Conservation (phyloP, 306 rosid genomes). For the Rubus parviflorus region DNA sequence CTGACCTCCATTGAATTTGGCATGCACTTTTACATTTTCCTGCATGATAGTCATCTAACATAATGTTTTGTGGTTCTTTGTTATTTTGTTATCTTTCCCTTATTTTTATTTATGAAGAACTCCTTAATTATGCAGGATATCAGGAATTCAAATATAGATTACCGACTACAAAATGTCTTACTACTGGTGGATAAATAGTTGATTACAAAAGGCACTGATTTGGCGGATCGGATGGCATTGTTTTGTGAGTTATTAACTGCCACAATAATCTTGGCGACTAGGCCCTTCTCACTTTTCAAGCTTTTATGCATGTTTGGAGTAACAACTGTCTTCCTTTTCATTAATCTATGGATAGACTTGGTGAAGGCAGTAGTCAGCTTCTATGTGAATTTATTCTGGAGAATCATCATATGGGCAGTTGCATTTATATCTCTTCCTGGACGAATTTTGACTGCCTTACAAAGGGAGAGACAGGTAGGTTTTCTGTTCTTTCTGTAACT, state of each 20-base stretch:
- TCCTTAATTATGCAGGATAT: conserved; percentile 38
- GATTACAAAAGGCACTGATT: conserved; percentile 28
- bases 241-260: conserved; percentile 41
- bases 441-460: conserved; percentile 51
- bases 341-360: conserved; percentile 60
- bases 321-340: conserved; percentile 38
- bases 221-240: conserved; percentile 44
- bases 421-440: conserved; percentile 63
- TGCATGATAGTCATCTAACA: background rate
- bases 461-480: conserved; percentile 69
- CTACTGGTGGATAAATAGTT: conserved; percentile 33
- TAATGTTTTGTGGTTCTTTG: background rate
- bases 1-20: background rate
- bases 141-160: conserved; percentile 5
- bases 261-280: conserved; percentile 38
- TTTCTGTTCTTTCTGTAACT: background rate
- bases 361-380: conserved; percentile 39
- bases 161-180: background rate
- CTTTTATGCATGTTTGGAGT: conserved; percentile 48
- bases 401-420: conserved; percentile 42
- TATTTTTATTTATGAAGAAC: conserved; percentile 21
- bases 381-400: conserved; percentile 47
- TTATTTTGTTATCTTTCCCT: background rate
- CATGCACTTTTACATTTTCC: background rate
- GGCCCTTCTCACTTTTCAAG: conserved; percentile 49